Evolutionary conservation across 441 rosid species (phyloP).

Genomic region (Daphne laureola): DNA sequence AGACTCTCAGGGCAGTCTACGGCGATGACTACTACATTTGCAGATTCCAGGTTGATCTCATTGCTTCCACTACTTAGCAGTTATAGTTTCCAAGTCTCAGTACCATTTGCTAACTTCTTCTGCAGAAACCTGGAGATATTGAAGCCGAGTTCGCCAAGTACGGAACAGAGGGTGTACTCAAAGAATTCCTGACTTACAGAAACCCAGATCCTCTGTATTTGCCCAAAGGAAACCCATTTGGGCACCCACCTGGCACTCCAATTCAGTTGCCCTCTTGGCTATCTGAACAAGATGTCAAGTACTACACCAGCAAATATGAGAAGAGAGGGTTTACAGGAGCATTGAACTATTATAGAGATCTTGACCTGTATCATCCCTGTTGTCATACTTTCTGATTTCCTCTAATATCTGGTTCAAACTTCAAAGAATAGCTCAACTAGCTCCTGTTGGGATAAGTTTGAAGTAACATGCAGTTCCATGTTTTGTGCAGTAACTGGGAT

Average conservation of each 20-base stretch:
- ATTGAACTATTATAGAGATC: conserved; percentile 57
- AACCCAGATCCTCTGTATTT: conserved; percentile 44
- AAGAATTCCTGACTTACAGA: conserved; percentile 31
- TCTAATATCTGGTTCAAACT: no score
- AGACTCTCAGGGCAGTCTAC: conserved; percentile 24
- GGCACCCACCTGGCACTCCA: conserved; percentile 22
- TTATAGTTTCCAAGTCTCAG: no score
- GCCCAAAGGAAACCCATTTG: conserved; percentile 43
- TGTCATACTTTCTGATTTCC: no score
- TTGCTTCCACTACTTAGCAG: not conserved
- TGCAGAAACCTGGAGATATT: conserved; percentile 46
- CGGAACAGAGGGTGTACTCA: conserved; percentile 41
- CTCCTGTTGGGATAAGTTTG: not conserved
- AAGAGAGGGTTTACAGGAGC: conserved; percentile 63
- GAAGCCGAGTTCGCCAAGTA: conserved; percentile 47
- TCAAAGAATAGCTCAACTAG: no score
- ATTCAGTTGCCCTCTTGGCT: conserved; percentile 60
- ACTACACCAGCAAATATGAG: conserved; percentile 44
- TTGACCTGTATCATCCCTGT: conserved; percentile 21
- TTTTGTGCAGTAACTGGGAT: conserved; percentile 56
- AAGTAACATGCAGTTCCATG: not conserved
- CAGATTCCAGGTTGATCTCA: conserved; percentile 48
- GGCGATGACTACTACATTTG: conserved; percentile 64
- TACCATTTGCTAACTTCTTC: not conserved
- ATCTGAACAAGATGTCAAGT: conserved; percentile 48